These are phyloP conservation scores for Capsella bursapastoris DNA, from an alignment of 345 rosid species.

Conservation along the genomic window DNA sequence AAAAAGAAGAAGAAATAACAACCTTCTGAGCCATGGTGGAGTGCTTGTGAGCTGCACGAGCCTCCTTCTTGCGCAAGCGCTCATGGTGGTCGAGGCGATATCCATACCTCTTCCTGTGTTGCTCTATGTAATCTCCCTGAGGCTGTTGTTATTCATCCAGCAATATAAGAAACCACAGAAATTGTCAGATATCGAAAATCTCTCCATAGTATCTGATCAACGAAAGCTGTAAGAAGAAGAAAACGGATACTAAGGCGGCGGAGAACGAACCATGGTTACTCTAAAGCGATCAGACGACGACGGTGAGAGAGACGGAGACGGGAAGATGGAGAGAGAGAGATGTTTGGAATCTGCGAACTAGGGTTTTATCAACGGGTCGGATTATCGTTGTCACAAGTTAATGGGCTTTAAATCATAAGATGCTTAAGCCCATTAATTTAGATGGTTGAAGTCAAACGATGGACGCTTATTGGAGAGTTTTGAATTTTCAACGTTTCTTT, in stretches of 20 bases:
- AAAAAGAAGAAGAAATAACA: background rate
- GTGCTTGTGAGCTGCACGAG: conserved; percentile 83
- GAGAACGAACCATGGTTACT: conserved; percentile 44
- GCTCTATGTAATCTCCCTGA: conserved; percentile 93
- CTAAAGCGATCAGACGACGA: conserved; percentile 12
- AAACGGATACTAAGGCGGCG: conserved; percentile 13
- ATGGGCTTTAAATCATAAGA: background rate
- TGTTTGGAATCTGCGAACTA: background rate
- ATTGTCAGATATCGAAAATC: conserved; percentile 5
- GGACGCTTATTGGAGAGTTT: no score
- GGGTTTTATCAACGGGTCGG: conserved; percentile 33
- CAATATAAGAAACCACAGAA: conserved; percentile 14
- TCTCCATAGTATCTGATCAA: background rate
- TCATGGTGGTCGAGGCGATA: conserved; percentile 78
- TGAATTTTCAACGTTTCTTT: no score
- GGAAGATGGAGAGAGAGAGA: background rate
- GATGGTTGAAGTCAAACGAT: no score
- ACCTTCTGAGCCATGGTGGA: conserved; percentile 76
- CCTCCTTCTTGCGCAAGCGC: conserved; percentile 91
- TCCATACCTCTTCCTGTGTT: conserved; percentile 83
- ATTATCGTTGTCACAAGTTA: background rate
- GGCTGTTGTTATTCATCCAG: conserved; percentile 53
- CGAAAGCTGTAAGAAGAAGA: background rate
- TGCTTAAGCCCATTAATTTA: background rate
- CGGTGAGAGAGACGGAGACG: background rate